Percentiles rank a stretch among this genome's conserved stretches.
phyloP scores from a whole-genome alignment of 805 yeast genomes.

The Metahyphopichia silvanorum region DNA sequence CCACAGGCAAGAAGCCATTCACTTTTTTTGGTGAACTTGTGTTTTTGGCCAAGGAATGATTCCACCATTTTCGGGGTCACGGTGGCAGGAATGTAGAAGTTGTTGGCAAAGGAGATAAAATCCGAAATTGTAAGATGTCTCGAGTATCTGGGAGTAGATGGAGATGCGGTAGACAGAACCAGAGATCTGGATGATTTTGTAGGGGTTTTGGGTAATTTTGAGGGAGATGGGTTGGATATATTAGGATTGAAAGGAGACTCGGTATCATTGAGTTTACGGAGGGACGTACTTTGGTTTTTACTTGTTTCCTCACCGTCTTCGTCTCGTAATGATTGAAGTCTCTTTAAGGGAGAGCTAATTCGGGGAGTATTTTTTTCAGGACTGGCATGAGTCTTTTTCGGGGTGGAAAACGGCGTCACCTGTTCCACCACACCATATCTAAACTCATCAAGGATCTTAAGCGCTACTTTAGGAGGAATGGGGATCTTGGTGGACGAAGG shows the following conservation, averaged over 20 bases:
- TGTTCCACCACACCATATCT: constrained; percentile 35
- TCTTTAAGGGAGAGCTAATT: constrained; percentile 35
- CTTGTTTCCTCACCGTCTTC: constrained; percentile 8
- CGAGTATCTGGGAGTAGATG: constrained; percentile 8
- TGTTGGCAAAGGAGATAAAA: constrained; percentile 51
- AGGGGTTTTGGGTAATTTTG: constrained; percentile 6
- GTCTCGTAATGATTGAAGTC: constrained; percentile 24
- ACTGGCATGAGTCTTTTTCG: constrained; percentile 10
- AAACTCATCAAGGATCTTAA: constrained; percentile 44
- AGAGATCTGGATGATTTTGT: constrained; percentile 3
- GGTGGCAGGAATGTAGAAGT: constrained; percentile 57
- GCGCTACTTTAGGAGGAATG: constrained; percentile 44
- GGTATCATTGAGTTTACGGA: constrained; percentile 11
- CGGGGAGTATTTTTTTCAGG: constrained; percentile 32
- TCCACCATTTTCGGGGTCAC: constrained; percentile 49
- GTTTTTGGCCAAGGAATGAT: constrained; percentile 48
- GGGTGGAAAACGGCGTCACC: constrained; percentile 16
- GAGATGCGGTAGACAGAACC: too few species aligned
- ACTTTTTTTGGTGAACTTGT: constrained; percentile 49
- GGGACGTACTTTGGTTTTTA: neutral
- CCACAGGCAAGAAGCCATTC: constrained; percentile 75
- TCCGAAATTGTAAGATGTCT: constrained; percentile 30
- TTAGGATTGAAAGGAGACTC: constrained; percentile 27
- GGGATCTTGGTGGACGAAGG: constrained; percentile 57
- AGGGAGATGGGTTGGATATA: constrained; percentile 1